Evolutionary conservation across 2,329 filamentous ascomycete species (phyloP).

Genomic region (Leptographium flavum): DNA sequence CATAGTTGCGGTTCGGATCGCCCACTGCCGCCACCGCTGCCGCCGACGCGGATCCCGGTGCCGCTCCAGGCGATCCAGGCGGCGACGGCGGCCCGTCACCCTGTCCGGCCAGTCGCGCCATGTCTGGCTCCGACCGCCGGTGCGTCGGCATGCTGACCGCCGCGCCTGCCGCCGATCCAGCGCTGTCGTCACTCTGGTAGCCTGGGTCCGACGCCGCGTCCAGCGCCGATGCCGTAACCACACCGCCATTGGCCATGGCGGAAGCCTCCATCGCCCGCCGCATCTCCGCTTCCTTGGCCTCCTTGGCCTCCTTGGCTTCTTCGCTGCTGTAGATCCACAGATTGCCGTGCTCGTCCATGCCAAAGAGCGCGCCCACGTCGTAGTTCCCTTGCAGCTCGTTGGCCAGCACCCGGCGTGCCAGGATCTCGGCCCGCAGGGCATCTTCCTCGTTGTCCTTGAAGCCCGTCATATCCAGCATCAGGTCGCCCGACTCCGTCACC

Average conservation of each 20-base stretch:
- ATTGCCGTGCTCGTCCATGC: constrained; percentile 88
- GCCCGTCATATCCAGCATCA: constrained; percentile 96
- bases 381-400: constrained; percentile 92
- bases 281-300: constrained; percentile 80
- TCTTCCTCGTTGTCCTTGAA: constrained; percentile 94
- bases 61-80: constrained; percentile 40
- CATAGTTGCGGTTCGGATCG: constrained; percentile 75
- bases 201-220: constrained; percentile 86
- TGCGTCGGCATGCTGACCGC: constrained; percentile 32
- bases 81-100: constrained; percentile 54
- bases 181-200: constrained; percentile 81
- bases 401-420: constrained; percentile 80
- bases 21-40: constrained; percentile 19
- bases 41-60: constrained; percentile 39
- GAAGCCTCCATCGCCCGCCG: constrained; percentile 41
- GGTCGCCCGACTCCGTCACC: constrained; percentile 81
- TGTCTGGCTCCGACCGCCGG: constrained; percentile 53
- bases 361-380: constrained; percentile 89
- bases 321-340: constrained; percentile 99
- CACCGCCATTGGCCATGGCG: constrained; percentile 21
- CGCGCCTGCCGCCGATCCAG: constrained; percentile 31
- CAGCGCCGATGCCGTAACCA: constrained; percentile 39
- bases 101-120: constrained; percentile 23
- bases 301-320: constrained; percentile 84
- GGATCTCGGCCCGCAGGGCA: constrained; percentile 77